Evolutionary conservation across 257 asterid species (phyloP).

Genomic region (Przewalskia tangutica): DNA sequence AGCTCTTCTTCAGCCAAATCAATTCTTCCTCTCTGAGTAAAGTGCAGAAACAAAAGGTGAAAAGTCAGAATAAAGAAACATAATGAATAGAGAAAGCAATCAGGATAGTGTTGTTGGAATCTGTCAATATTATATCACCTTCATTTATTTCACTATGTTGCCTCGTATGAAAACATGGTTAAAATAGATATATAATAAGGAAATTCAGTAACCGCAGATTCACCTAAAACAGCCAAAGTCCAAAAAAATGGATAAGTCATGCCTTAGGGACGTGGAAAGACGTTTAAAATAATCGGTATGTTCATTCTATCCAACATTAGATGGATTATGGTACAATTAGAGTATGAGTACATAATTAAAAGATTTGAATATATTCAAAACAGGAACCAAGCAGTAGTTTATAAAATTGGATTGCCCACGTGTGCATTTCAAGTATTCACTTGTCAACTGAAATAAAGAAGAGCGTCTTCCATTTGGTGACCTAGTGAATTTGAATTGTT

Average conservation of each 20-base stretch:
- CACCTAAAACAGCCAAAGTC: neutral
- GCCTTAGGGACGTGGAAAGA: neutral
- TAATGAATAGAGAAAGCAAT: neutral
- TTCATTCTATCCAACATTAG: neutral
- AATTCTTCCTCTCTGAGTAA: conserved; percentile 58
- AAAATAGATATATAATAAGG: neutral
- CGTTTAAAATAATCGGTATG: neutral
- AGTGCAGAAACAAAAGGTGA: conserved; percentile 6
- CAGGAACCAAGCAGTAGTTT: neutral
- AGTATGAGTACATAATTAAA: neutral
- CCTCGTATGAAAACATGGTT: neutral
- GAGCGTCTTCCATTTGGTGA: neutral
- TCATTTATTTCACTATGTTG: neutral
- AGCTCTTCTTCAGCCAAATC: conserved; percentile 70
- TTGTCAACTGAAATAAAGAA: neutral
- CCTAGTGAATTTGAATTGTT: neutral
- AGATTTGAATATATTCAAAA: neutral
- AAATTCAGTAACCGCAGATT: neutral
- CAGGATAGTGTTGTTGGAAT: neutral
- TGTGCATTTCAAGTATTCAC: neutral
- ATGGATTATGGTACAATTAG: neutral
- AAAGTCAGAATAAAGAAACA: neutral
- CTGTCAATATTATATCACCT: neutral
- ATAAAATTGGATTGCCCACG: neutral
- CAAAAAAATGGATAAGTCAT: neutral